Evolutionary conservation across 2,329 filamentous ascomycete species (phyloP).

Genomic region (Apiospora saccharicola): DNA sequence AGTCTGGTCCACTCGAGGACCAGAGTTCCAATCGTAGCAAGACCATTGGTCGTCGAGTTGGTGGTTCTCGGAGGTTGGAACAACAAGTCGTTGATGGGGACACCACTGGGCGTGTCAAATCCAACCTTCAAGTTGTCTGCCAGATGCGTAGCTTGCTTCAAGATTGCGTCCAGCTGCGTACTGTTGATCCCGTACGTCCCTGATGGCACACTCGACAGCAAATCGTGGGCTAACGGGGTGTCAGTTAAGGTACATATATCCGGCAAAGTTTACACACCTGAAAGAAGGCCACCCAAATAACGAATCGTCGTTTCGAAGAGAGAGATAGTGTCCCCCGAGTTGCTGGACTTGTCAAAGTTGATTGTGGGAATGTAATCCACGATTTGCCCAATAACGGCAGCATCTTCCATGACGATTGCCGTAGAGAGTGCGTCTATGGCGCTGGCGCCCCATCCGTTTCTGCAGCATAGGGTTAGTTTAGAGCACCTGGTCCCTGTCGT

Average conservation of each 20-base stretch:
- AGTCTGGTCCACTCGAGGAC: conserved; percentile 86
- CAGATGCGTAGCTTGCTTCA: conserved; percentile 72
- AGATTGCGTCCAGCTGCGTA: conserved; percentile 59
- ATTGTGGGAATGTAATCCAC: conserved; percentile 74
- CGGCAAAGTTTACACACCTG: conserved; percentile 53
- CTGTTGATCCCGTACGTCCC: conserved; percentile 53
- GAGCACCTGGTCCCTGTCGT: neutral
- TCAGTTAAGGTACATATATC: neutral
- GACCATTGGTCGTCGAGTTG: conserved; percentile 66
- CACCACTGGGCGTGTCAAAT: conserved; percentile 77
- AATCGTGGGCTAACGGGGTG: conserved; percentile 65
- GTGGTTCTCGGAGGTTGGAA: conserved; percentile 61
- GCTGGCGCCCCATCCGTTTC: conserved; percentile 85
- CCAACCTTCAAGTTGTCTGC: conserved; percentile 78
- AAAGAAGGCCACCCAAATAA: conserved; percentile 82
- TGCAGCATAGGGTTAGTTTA: conserved; percentile 42
- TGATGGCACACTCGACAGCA: conserved; percentile 71
- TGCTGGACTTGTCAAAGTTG: conserved; percentile 70
- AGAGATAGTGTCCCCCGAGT: conserved; percentile 61
- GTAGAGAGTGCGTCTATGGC: conserved; percentile 84
- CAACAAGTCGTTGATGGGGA: conserved; percentile 74
- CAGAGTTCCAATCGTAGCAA: conserved; percentile 80
- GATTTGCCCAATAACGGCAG: conserved; percentile 73
- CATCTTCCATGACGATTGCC: conserved; percentile 77
- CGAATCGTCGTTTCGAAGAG: conserved; percentile 92